Percentiles rank a stretch among this genome's conserved stretches.
Evolutionary conservation across 2,329 filamentous ascomycete species (phyloP).

Genomic region (Purpureocillium lavendulum): DNA sequence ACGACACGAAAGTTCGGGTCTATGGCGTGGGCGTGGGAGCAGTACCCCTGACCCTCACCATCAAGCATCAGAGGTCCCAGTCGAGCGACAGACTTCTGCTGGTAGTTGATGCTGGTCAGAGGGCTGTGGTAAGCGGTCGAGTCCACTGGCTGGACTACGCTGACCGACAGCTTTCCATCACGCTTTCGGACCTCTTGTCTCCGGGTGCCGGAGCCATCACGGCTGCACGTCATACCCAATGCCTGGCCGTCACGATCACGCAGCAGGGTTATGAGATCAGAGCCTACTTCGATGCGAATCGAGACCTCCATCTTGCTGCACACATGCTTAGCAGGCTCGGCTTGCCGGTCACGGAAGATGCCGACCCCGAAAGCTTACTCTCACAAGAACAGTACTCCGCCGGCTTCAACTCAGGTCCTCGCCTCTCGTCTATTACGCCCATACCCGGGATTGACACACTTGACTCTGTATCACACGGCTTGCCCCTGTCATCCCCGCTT

Average conservation of each 20-base stretch:
- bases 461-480: slow-evolving; percentile 2
- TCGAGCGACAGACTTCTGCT: slow-evolving; percentile 14
- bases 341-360: slow-evolving; percentile 15
- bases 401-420: slow-evolving; percentile 4
- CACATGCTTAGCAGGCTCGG: slow-evolving; percentile 22
- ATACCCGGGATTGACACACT: slow-evolving; percentile 1
- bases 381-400: not conserved
- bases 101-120: slow-evolving; percentile 13
- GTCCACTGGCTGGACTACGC: not conserved
- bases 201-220: slow-evolving; percentile 8
- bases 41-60: slow-evolving; percentile 16
- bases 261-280: slow-evolving; percentile 15
- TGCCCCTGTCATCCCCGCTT: slow-evolving; percentile 9
- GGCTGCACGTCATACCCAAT: slow-evolving; percentile 10
- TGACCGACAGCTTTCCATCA: slow-evolving; percentile 18
- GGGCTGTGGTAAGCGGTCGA: slow-evolving; percentile 14
- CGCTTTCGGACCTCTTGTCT: slow-evolving; percentile 16
- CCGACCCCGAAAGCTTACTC: slow-evolving; percentile 1
- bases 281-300: slow-evolving; percentile 17
- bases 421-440: slow-evolving; percentile 18
- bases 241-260: slow-evolving; percentile 17
- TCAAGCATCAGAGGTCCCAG: slow-evolving; percentile 15
- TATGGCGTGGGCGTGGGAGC: slow-evolving; percentile 13
- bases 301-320: slow-evolving; percentile 23
- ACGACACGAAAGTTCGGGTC: slow-evolving; percentile 7